A percentile compares a stretch with the other conserved stretches of the same genome.
phyloP scores from a whole-genome alignment of 371 early-diverging fungal species.

The Dichotomocladium elegans region DNA sequence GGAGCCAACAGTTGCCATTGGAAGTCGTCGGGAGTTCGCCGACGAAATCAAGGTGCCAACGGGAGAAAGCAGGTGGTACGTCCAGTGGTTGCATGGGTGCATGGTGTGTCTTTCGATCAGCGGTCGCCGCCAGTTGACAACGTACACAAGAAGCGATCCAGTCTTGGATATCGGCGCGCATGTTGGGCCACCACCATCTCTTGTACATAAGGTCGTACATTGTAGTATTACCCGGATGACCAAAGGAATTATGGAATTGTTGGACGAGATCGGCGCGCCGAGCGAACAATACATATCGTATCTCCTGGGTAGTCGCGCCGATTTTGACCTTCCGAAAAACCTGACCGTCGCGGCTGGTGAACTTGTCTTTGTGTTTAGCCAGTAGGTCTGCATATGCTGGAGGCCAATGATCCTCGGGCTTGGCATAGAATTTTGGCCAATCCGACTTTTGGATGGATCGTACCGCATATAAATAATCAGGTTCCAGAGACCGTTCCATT shows the following conservation, averaged over 20 bases:
- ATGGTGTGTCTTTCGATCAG: neutral
- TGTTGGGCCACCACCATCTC: constrained; percentile 25
- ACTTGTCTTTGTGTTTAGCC: neutral
- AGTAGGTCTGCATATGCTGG: neutral
- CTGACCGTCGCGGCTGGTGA: neutral
- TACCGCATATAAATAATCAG: constrained; percentile 8
- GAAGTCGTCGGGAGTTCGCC: constrained; percentile 17
- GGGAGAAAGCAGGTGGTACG: constrained; percentile 4
- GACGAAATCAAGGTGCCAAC: constrained; percentile 26
- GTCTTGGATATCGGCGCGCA: constrained; percentile 5
- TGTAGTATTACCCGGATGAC: constrained; percentile 14
- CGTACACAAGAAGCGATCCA: constrained; percentile 13
- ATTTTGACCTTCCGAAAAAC: no score
- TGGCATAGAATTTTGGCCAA: constrained; percentile 2
- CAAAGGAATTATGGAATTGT: constrained; percentile 18
- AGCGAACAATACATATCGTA: constrained; percentile 3
- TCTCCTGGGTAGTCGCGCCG: neutral
- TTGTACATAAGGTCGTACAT: constrained; percentile 11
- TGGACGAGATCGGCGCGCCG: constrained; percentile 4
- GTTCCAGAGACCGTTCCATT: neutral
- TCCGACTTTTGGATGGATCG: neutral
- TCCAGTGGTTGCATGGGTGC: no score
- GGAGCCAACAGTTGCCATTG: constrained; percentile 15
- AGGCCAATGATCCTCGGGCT: neutral
- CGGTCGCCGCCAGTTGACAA: constrained; percentile 17